Base-by-base conservation (phyloP, 768 basidiomycete genomes). In the Lentinula aciculospora region DNA sequence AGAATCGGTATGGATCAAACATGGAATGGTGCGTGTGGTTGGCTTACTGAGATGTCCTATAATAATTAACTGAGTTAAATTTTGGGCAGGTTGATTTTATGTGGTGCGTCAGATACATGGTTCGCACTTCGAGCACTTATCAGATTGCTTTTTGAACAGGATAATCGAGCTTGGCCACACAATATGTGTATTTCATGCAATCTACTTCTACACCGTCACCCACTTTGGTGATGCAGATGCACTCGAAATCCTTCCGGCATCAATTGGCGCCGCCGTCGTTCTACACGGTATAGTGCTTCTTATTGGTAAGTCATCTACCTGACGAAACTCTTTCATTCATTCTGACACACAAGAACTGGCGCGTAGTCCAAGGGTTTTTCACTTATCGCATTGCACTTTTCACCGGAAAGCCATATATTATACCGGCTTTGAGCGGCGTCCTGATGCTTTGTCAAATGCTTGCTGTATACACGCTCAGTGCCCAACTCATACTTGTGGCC, bases 151-250 rank as follows among this genome's bases (percentile, higher is more conserved):
- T 23, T 46, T 17, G 37, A 39, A 17, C 46, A 53, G 50, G 50
- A 6, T 53, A 13, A 17, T 53, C 17, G 50, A 53, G 23, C 50
- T 53, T 13, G 50, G 32, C 17, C 50, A 53, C 32, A 53, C 50
- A 19, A 39, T 34, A 34, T 53, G 50, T 23, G 32, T 32, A 17
- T 39, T 53, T 21, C 50, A 53, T 53, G 32, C 32, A 15, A 28
- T 37, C 15, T 53, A 53, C 32, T 53, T 36, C 50, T 53, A 53
- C 31, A 53, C 50, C 23, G 32, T 53, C 12, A 53, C 29, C 37
- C 50, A 36, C 27, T 53, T 29, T 6, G 50, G 50, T 7, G 50
- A 53, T 23, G 4, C 50, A n/a, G 21, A 31, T 6, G 28, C 17
- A 3, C 13, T 53, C 5, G 37, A 2, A 36, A n/a, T 39, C 23